A percentile compares a stretch with the other conserved stretches of the same genome.
These are phyloP conservation scores for Balamuthia mandrillaris DNA, from an alignment of 208 protist species.

Conservation along the genomic window DNA sequence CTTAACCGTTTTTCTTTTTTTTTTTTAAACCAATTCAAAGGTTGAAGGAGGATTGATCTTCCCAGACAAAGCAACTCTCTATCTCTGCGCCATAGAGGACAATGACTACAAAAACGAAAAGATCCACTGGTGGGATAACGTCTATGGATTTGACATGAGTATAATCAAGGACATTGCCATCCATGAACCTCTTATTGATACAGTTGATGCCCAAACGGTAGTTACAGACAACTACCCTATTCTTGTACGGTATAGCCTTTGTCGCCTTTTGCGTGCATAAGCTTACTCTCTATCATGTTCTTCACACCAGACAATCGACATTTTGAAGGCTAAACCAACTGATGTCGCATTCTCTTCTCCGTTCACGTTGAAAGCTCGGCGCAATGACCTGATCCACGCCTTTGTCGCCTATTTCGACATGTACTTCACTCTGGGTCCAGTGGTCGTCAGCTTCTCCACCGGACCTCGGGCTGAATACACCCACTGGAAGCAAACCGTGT, in stretches of 20 bases:
- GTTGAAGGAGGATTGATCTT: constrained; percentile 79
- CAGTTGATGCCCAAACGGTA: constrained; percentile 63
- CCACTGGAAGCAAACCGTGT: constrained; percentile 93
- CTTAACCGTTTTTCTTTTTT: not conserved
- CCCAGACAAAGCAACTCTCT: constrained; percentile 73
- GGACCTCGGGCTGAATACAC: constrained; percentile 72
- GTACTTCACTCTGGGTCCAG: constrained; percentile 70
- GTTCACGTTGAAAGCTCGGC: constrained; percentile 62
- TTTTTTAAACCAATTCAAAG: no score
- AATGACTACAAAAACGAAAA: constrained; percentile 75
- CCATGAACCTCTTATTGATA: constrained; percentile 79
- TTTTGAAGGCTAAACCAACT: constrained; percentile 67
- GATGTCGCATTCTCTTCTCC: constrained; percentile 70
- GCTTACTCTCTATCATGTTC: not conserved
- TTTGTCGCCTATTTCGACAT: constrained; percentile 81
- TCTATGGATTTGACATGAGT: constrained; percentile 86
- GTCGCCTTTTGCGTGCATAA: not conserved
- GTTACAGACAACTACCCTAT: constrained; percentile 46
- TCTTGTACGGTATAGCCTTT: not conserved
- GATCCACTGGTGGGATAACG: constrained; percentile 82
- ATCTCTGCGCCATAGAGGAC: constrained; percentile 77
- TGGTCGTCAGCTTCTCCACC: constrained; percentile 69
- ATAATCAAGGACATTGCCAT: constrained; percentile 68
- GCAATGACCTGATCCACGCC: constrained; percentile 72
- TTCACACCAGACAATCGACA: constrained; percentile 56